Base-by-base conservation (phyloP, 1,284 basidiomycete species). In the Inonotus obliquus region DNA sequence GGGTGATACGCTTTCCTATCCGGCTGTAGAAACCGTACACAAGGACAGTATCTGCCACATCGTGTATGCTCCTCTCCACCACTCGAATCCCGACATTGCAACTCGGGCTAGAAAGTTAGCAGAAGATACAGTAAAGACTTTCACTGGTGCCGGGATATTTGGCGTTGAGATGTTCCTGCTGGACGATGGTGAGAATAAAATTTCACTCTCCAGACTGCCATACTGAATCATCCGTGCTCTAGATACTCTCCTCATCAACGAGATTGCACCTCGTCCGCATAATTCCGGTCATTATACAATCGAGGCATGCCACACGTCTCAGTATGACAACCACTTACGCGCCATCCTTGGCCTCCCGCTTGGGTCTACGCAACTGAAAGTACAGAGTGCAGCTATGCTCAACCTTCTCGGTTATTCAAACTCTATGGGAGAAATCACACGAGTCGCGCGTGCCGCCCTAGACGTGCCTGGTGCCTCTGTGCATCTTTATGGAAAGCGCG, bases 271-370 rank as follows among this genome's bases (percentile, higher is more conserved):
- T n/a, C 85, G 97, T 23, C 96, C 97, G 0, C 97, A 99, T 75
- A 99, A 99, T 76, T 98, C 95, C 9, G 96, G 96, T 0, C 97
- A 99, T 74, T 98, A 98, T 76, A 98, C 96, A n/a, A 98, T 99
- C 71, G 96, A 98, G 76, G 96, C 96, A 0, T 97, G 94, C 74
- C 82, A 94, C 68, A 92, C 94, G 2, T 98, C 94, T 13, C 97
- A 99, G 76, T 99, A 95, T 77, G 95, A 96, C 74, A 98, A 98
- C 70, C 97, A 99, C 74, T 86, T 99, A 44, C 93, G 96, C 37
- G 93, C 96, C n/a, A 96, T 99, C 72, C 86, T 98, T 21, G 85
- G 83, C 44, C 81, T 98, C 10, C 95, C 96, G 1, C 83, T 99
- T 17, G 96, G 96, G 23, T 92, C 90, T 14, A 96, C 96, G 1